These are phyloP conservation scores for Yarrowia osloensis DNA, from an alignment of 805 yeast genomes.

Conservation along the genomic window DNA sequence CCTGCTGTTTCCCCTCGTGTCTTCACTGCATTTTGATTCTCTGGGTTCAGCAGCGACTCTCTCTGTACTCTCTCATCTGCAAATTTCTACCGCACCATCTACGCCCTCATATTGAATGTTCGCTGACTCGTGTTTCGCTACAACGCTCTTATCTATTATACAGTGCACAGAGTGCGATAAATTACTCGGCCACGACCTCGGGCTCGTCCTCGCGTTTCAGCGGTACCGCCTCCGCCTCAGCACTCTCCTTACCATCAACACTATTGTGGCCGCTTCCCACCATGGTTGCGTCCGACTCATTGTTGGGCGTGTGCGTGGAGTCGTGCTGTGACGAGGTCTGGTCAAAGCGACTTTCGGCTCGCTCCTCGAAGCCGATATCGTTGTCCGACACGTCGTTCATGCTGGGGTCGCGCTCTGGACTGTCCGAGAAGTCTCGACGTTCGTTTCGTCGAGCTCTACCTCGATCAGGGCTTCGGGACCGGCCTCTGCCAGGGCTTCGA, in stretches of 20 bases:
- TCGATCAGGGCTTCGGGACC: not conserved
- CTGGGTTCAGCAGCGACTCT: too few relatives aligned
- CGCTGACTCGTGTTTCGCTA: not conserved
- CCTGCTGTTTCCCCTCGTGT: too few relatives aligned
- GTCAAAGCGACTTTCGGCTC: not conserved
- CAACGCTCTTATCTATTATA: conserved; percentile 12
- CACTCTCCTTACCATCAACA: conserved; percentile 5
- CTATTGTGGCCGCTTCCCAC: not conserved
- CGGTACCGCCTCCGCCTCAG: not conserved
- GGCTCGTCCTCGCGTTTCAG: not conserved
- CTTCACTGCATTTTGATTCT: too few relatives aligned
- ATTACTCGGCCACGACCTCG: not conserved
- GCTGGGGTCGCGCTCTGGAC: conserved; percentile 3
- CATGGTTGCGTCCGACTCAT: conserved; percentile 15
- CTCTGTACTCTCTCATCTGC: too few relatives aligned
- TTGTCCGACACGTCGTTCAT: not conserved
- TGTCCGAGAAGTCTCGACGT: conserved; percentile 25
- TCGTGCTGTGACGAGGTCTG: conserved; percentile 7
- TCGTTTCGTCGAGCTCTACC: conserved; percentile 14
- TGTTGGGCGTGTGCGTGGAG: not conserved
- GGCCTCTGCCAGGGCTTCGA: conserved; percentile 1
- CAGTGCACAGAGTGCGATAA: conserved; percentile 20
- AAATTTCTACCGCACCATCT: too few relatives aligned
- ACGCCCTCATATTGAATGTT: too few relatives aligned
- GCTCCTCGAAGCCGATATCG: not conserved